phyloP scores from a whole-genome alignment of 1,284 basidiomycete genomes.

The Boletus subluridellus region DNA sequence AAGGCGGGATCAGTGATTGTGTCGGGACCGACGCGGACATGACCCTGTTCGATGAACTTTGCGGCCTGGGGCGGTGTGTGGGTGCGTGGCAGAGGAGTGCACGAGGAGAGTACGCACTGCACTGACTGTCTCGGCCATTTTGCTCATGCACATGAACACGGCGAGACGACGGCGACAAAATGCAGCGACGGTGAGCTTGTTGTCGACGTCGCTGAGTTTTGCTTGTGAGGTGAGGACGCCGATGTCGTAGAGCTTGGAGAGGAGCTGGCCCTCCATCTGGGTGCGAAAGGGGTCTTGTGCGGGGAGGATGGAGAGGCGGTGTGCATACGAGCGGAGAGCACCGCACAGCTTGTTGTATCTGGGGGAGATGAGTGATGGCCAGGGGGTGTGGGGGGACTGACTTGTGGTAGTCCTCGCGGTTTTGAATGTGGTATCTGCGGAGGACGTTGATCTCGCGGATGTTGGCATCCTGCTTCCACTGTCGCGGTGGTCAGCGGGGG shows the following conservation, averaged over 20 bases:
- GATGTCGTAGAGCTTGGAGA: slow-evolving; percentile 97
- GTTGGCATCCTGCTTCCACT: slow-evolving; percentile 98
- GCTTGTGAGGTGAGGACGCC: slow-evolving; percentile 80
- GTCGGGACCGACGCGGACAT: slow-evolving; percentile 95
- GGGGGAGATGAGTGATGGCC: slow-evolving; percentile 10
- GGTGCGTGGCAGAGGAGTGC: neutral
- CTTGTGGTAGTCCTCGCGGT: slow-evolving; percentile 96
- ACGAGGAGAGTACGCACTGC: slow-evolving; percentile 58
- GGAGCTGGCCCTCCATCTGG: slow-evolving; percentile 81
- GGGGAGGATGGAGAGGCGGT: slow-evolving; percentile 85
- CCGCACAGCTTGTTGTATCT: slow-evolving; percentile 97
- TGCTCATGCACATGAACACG: slow-evolving; percentile 88
- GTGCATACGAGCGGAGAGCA: slow-evolving; percentile 79
- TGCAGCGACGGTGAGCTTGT: slow-evolving; percentile 92
- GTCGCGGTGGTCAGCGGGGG: slow-evolving; percentile 8
- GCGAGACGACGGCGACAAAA: slow-evolving; percentile 91
- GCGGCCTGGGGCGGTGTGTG: slow-evolving; percentile 62
- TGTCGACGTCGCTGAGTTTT: slow-evolving; percentile 89
- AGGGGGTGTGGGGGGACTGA: slow-evolving; percentile 33
- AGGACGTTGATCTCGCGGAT: slow-evolving; percentile 92
- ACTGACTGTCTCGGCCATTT: slow-evolving; percentile 95
- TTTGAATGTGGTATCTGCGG: slow-evolving; percentile 92
- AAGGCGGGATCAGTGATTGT: slow-evolving; percentile 96
- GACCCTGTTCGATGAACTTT: slow-evolving; percentile 97
- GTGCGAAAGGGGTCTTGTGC: slow-evolving; percentile 86